Percentiles rank a stretch among this genome's conserved stretches.
These are phyloP conservation scores for carrot (Daucus carota) DNA, from an alignment of 129 eudicot species.

Conservation along the genomic window DNA sequence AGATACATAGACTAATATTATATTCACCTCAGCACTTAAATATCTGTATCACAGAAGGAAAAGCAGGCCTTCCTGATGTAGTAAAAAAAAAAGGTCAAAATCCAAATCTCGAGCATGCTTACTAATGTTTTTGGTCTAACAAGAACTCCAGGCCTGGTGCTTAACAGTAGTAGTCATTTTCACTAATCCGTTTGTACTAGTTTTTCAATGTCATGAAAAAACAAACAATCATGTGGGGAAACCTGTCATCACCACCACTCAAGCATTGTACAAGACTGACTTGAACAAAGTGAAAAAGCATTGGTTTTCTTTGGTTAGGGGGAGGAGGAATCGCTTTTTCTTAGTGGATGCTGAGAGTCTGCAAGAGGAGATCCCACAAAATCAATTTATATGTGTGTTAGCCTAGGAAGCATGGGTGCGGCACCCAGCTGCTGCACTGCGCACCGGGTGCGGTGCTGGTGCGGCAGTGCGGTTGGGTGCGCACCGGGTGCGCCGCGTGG, in stretches of 20 bases:
- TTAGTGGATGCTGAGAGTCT: slow-evolving; percentile 24
- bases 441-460: too few species aligned
- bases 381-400: not conserved
- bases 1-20: too few species aligned
- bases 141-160: slow-evolving; percentile 23
- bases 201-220: slow-evolving; percentile 33
- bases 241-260: slow-evolving; percentile 18
- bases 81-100: not conserved
- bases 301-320: slow-evolving; percentile 23
- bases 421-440: too few species aligned
- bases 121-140: slow-evolving; percentile 22
- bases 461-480: too few species aligned
- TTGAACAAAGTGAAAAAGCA: slow-evolving; percentile 16
- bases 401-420: too few species aligned
- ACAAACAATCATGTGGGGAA: slow-evolving; percentile 33
- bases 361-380: slow-evolving; percentile 27
- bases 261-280: slow-evolving; percentile 12
- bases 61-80: not conserved
- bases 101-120: not conserved
- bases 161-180: slow-evolving; percentile 20
- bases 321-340: slow-evolving; percentile 15
- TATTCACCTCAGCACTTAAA: too few species aligned
- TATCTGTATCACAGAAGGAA: not conserved
- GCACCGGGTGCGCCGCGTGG: too few species aligned
- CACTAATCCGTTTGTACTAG: slow-evolving; percentile 12